These are phyloP conservation scores for Lasiodiplodia sp. DNA, from an alignment of 2,329 filamentous ascomycete genomes.

Conservation along the genomic window DNA sequence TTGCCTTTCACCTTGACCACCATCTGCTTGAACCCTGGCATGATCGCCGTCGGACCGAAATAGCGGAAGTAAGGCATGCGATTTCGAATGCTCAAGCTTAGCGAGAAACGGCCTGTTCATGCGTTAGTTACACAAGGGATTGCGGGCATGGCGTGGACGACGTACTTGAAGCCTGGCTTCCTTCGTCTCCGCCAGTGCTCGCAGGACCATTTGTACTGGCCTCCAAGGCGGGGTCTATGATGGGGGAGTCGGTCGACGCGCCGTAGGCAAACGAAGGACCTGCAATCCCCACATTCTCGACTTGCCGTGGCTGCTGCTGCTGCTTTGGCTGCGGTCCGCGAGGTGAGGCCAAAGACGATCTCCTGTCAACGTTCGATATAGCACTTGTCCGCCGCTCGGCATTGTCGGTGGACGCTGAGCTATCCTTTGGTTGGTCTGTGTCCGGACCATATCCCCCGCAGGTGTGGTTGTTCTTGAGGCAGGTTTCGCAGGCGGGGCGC, in stretches of 20 bases:
- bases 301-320: slow-evolving; percentile 15
- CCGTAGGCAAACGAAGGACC: neutral
- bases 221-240: slow-evolving; percentile 24
- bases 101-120: slow-evolving; percentile 22
- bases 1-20: slow-evolving; percentile 77
- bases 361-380: neutral
- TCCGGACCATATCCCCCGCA: slow-evolving; percentile 57
- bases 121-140: slow-evolving; percentile 36
- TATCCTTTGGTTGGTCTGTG: slow-evolving; percentile 25
- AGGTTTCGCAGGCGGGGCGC: slow-evolving; percentile 54
- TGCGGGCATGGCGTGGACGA: slow-evolving; percentile 33
- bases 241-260: neutral
- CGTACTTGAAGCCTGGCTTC: slow-evolving; percentile 41
- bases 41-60: slow-evolving; percentile 89
- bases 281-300: neutral
- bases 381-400: slow-evolving; percentile 1
- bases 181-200: slow-evolving; percentile 43
- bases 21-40: slow-evolving; percentile 93
- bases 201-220: neutral
- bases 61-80: slow-evolving; percentile 89
- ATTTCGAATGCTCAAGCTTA: slow-evolving; percentile 61
- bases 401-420: neutral
- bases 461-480: slow-evolving; percentile 56
- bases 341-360: slow-evolving; percentile 12
- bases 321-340: neutral